Percentiles rank a stretch among this genome's conserved stretches.
Evolutionary conservation across 1,284 basidiomycete genomes (phyloP).

Genomic region (Coniophora puteana): DNA sequence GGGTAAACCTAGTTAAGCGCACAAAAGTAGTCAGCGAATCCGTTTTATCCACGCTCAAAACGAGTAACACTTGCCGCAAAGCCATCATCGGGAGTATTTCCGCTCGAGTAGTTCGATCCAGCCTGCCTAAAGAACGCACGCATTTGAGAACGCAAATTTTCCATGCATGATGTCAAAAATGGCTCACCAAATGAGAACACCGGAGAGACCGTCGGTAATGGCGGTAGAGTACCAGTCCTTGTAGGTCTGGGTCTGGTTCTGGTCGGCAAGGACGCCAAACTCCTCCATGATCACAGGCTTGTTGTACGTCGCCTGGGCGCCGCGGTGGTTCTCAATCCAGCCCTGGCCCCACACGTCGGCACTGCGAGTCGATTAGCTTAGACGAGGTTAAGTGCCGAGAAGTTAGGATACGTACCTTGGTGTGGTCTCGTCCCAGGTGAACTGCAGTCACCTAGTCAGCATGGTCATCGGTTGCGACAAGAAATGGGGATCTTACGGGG

Average conservation of each 20-base stretch:
- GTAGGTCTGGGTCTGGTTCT: conserved; percentile 14
- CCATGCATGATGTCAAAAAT: neutral
- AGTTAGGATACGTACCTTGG: conserved; percentile 7
- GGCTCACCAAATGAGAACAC: conserved; percentile 14
- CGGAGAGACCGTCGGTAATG: conserved; percentile 10
- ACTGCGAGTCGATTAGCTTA: neutral
- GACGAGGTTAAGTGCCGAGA: neutral
- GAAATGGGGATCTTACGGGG: conserved; percentile 9
- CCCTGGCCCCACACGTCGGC: conserved; percentile 13
- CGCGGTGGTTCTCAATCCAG: conserved; percentile 17
- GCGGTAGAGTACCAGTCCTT: conserved; percentile 15
- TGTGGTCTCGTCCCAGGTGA: conserved; percentile 10
- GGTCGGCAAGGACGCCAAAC: conserved; percentile 12
- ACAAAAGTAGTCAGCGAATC: neutral
- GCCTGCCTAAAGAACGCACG: conserved; percentile 9
- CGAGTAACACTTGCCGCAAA: conserved; percentile 7
- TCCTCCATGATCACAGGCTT: conserved; percentile 19
- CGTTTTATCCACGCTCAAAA: neutral
- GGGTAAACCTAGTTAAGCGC: conserved; percentile 9
- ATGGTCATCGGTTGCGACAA: neutral
- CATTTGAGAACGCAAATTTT: neutral
- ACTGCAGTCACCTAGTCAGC: conserved; percentile 10
- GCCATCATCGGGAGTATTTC: conserved; percentile 13
- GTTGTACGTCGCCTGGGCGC: conserved; percentile 8
- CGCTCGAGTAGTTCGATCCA: conserved; percentile 13